These are phyloP conservation scores for Chenopodium formosanum DNA, from an alignment of 148 eudicot species.

Conservation along the genomic window DNA sequence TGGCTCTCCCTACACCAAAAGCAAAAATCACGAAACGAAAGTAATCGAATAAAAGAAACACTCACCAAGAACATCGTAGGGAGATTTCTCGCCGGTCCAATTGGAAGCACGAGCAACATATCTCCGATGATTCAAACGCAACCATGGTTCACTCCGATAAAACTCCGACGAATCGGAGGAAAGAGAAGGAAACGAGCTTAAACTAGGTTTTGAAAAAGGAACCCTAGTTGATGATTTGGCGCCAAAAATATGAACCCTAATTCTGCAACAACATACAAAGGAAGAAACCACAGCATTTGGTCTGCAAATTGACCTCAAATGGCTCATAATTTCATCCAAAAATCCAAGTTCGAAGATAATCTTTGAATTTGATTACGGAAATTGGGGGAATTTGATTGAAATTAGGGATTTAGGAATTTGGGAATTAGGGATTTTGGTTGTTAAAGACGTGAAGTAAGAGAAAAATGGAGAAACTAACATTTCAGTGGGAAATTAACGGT, in stretches of 20 bases:
- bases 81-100: constrained; percentile 75
- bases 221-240: constrained; percentile 36
- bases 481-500: not conserved
- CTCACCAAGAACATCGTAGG: constrained; percentile 82
- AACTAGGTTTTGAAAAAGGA: constrained; percentile 32
- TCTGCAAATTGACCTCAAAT: constrained; percentile 56
- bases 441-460: not conserved
- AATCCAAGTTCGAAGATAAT: not conserved
- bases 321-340: constrained; percentile 42
- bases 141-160: constrained; percentile 26
- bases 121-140: constrained; percentile 47
- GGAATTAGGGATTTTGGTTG: not conserved
- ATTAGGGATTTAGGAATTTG: not conserved
- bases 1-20: no score
- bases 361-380: not conserved
- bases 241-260: constrained; percentile 26
- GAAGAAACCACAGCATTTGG: constrained; percentile 61
- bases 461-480: not conserved
- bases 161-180: constrained; percentile 21
- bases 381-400: not conserved
- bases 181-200: constrained; percentile 31
- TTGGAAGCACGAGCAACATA: constrained; percentile 56
- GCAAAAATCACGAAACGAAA: not conserved
- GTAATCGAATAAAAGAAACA: not conserved
- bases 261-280: constrained; percentile 45